These are phyloP conservation scores for Paramecium primaurelia DNA, from an alignment of 73 alveolate genomes.

Conservation along the genomic window DNA sequence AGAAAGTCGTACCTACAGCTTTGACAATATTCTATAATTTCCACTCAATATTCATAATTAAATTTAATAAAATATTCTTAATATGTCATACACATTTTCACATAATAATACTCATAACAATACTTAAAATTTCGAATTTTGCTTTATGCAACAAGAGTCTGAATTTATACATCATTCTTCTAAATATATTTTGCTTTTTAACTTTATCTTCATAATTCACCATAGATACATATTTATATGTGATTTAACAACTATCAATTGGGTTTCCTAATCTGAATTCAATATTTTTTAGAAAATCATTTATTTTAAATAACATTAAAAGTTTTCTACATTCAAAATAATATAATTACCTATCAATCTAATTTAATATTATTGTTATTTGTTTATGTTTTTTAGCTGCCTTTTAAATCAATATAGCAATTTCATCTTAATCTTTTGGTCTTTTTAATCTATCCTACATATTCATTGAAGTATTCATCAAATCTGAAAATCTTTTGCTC, in stretches of 20 bases:
- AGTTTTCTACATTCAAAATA: background rate
- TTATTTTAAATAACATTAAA: conserved; percentile 67
- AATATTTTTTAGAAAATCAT: conserved; percentile 74
- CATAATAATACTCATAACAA: background rate
- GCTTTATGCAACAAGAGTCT: background rate
- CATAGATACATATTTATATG: background rate
- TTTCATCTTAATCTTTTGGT: conserved; percentile 57
- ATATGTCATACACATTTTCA: background rate
- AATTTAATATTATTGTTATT: conserved; percentile 64
- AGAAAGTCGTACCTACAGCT: background rate
- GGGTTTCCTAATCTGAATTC: conserved; percentile 77
- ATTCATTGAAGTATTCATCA: conserved; percentile 64
- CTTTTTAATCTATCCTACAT: conserved; percentile 56
- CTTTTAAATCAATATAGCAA: conserved; percentile 63
- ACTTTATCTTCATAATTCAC: background rate
- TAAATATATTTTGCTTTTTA: background rate
- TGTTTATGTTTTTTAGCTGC: conserved; percentile 75
- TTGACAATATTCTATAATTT: conserved; percentile 7
- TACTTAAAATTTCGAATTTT: background rate
- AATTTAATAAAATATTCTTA: background rate
- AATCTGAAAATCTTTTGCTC: conserved; percentile 71
- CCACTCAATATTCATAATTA: conserved; percentile 27
- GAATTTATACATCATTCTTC: background rate
- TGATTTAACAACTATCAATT: conserved; percentile 65
- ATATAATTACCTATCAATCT: conserved; percentile 56